phyloP scores from a whole-genome alignment of 2,329 filamentous ascomycete species.

The Akanthomyces uredinophilus region DNA sequence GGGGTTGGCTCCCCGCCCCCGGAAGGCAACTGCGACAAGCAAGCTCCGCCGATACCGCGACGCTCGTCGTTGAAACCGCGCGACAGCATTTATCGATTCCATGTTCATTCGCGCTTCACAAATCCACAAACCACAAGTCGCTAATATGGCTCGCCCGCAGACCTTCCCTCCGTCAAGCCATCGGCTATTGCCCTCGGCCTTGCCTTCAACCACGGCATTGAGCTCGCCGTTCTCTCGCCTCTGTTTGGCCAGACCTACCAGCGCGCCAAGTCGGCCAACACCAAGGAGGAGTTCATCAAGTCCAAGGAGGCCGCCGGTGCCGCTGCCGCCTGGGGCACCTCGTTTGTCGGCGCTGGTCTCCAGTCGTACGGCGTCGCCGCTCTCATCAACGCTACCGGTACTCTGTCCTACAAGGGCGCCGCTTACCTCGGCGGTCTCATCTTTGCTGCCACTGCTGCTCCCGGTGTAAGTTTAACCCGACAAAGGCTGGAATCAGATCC shows the following conservation, averaged over 20 bases:
- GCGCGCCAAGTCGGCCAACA: constrained; percentile 84
- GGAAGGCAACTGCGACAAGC: neutral
- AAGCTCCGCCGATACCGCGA: neutral
- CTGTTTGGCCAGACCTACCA: constrained; percentile 94
- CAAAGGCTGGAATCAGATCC: neutral
- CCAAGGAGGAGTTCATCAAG: constrained; percentile 92
- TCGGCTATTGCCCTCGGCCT: constrained; percentile 96
- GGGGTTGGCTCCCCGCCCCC: neutral
- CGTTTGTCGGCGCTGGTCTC: constrained; percentile 79
- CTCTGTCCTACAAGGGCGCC: constrained; percentile 93
- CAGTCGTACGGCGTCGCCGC: constrained; percentile 88
- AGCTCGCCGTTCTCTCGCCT: constrained; percentile 80
- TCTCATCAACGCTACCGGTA: constrained; percentile 90
- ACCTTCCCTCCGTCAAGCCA: constrained; percentile 79
- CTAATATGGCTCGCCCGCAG: constrained; percentile 26
- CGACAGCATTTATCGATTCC: neutral
- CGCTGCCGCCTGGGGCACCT: constrained; percentile 84
- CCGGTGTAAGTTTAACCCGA: constrained; percentile 59
- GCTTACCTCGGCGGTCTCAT: constrained; percentile 87
- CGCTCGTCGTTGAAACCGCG: neutral
- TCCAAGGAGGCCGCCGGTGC: constrained; percentile 88
- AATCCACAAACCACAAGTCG: neutral
- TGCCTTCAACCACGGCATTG: constrained; percentile 88
- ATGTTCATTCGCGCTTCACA: neutral
- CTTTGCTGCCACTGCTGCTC: constrained; percentile 86